phyloP scores from a whole-genome alignment of 108 stramenopile genomes.

The Nitzschia sp. region DNA sequence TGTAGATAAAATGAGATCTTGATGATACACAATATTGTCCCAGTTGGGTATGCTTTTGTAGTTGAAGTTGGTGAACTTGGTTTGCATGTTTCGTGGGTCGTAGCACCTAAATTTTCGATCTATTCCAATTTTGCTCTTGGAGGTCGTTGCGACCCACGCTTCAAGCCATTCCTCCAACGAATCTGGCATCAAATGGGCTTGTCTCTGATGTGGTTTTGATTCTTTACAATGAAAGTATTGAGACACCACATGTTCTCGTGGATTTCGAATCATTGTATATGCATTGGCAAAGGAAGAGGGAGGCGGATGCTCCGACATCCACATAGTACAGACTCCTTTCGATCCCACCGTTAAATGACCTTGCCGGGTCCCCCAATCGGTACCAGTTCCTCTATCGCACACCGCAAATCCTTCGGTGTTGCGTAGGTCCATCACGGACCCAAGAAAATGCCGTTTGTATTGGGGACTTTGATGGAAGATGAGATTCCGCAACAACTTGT shows the following conservation, averaged over 20 bases:
- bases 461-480: not conserved
- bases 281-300: not conserved
- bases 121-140: not conserved
- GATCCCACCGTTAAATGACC: not conserved
- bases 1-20: too few species aligned
- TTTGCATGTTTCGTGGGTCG: constrained; percentile 19
- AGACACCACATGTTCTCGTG: constrained; percentile 6
- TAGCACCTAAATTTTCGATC: constrained; percentile 12
- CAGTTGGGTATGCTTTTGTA: too few species aligned
- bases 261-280: constrained; percentile 11
- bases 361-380: not conserved
- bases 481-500: not conserved
- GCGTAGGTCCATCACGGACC: not conserved
- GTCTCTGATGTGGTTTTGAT: not conserved
- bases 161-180: constrained; percentile 17
- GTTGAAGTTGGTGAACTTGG: constrained; percentile 2
- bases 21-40: too few species aligned
- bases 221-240: constrained; percentile 19
- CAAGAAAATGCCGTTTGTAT: too few species aligned
- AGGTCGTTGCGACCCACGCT: not conserved
- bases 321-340: constrained; percentile 2
- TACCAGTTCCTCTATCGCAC: not conserved
- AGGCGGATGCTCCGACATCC: constrained; percentile 12
- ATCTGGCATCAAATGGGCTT: constrained; percentile 10
- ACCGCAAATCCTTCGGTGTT: not conserved